Evolutionary conservation across 495 filamentous ascomycete genomes (phyloP).

Genomic region (Niebla homalea): DNA sequence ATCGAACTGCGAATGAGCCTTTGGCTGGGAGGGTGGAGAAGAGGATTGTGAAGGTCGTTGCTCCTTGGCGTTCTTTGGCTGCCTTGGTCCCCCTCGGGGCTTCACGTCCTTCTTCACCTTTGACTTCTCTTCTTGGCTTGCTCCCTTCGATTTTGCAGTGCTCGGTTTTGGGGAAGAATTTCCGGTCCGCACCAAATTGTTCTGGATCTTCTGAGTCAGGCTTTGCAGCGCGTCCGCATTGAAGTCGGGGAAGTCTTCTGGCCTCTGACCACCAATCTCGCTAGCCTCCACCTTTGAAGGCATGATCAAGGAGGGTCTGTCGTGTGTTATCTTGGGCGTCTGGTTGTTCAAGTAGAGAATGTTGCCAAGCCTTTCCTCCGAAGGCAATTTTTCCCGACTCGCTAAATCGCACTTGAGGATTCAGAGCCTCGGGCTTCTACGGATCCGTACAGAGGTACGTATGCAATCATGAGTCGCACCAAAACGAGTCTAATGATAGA

Average conservation of each 20-base stretch:
- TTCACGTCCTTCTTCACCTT: background rate
- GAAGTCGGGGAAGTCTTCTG: constrained; percentile 11
- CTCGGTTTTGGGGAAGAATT: background rate
- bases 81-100: background rate
- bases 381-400: constrained; percentile 3
- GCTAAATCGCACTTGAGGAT: background rate
- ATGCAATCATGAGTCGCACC: too few relatives aligned
- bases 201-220: constrained; percentile 12
- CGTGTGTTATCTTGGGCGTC: background rate
- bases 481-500: too few relatives aligned
- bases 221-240: constrained; percentile 11
- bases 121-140: background rate
- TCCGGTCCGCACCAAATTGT: constrained; percentile 5
- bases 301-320: background rate
- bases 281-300: background rate
- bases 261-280: background rate
- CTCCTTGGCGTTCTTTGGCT: background rate
- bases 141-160: background rate
- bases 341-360: background rate
- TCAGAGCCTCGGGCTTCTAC: too few relatives aligned
- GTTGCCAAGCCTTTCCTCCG: background rate
- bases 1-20: too few relatives aligned
- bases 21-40: too few relatives aligned
- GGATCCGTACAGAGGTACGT: too few relatives aligned
- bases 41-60: background rate